Conservation (phyloP, 352 stramenopile genomes). For the Phytophthora chlamydospora region DNA sequence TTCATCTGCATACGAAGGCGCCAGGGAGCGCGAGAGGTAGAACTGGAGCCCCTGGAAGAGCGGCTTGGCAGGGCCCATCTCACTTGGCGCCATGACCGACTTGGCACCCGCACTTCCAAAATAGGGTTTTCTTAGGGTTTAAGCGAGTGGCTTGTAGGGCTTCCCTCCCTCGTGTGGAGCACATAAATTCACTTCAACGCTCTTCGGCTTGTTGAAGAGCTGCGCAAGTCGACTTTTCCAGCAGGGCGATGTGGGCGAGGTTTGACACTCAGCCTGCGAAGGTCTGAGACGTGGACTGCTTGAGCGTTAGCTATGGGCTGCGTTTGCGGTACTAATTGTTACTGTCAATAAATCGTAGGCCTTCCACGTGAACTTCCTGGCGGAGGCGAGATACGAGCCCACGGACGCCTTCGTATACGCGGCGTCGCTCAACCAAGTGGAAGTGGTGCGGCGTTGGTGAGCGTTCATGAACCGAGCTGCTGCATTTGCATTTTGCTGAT, state of each 20-base stretch:
- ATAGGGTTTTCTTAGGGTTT: slow-evolving; percentile 19
- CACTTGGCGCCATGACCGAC: slow-evolving; percentile 1
- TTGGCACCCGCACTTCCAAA: too few relatives aligned
- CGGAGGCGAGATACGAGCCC: slow-evolving; percentile 37
- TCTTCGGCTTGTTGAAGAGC: slow-evolving; percentile 3
- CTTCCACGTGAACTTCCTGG: slow-evolving; percentile 47
- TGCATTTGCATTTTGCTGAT: too few relatives aligned
- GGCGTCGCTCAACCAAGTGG: slow-evolving; percentile 67
- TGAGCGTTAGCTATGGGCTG: background rate
- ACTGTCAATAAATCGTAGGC: slow-evolving; percentile 20
- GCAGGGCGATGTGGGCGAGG: slow-evolving; percentile 10
- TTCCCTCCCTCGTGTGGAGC: background rate
- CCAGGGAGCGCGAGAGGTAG: slow-evolving; percentile 40
- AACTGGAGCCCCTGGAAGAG: slow-evolving; percentile 47
- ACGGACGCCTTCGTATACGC: slow-evolving; percentile 71
- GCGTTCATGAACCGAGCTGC: too few relatives aligned
- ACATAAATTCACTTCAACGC: too few relatives aligned
- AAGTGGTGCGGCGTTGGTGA: slow-evolving; percentile 63
- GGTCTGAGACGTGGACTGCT: background rate
- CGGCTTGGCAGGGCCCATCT: background rate
- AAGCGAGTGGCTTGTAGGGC: slow-evolving; percentile 6
- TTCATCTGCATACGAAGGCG: slow-evolving; percentile 20
- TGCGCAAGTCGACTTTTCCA: background rate
- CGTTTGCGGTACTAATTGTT: background rate
- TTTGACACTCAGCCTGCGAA: slow-evolving; percentile 5